A percentile compares a stretch with the other conserved stretches of the same genome.
phyloP scores from a whole-genome alignment of 1,139 yeast species.

The Taphrina populina region DNA sequence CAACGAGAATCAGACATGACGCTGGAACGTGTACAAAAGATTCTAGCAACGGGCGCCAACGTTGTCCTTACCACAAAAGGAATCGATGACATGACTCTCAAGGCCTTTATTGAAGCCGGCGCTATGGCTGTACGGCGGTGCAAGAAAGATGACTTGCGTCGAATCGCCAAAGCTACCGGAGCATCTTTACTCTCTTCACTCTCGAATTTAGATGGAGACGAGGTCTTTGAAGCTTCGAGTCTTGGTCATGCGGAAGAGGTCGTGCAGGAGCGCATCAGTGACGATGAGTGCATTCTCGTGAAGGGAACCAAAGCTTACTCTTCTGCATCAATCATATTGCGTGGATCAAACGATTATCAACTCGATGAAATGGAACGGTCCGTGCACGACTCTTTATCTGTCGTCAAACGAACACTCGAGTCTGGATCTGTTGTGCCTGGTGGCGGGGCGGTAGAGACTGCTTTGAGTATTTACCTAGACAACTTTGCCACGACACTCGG shows the following conservation, averaged over 20 bases:
- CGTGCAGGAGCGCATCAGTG: slow-evolving; percentile 84
- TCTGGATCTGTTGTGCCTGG: slow-evolving; percentile 96
- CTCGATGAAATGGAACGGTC: slow-evolving; percentile 99
- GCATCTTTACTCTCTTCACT: slow-evolving; percentile 84
- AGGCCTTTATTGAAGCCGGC: slow-evolving; percentile 91
- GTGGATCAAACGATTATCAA: slow-evolving; percentile 92
- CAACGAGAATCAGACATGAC: slow-evolving; percentile 91
- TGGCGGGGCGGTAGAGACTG: slow-evolving; percentile 98
- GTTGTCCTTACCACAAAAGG: slow-evolving; percentile 97
- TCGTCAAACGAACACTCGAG: slow-evolving; percentile 93
- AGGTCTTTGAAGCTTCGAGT: slow-evolving; percentile 82
- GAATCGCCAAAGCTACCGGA: slow-evolving; percentile 98
- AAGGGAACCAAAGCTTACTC: slow-evolving; percentile 94
- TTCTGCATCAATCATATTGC: slow-evolving; percentile 82
- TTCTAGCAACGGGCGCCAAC: slow-evolving; percentile 90
- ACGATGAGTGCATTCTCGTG: slow-evolving; percentile 93
- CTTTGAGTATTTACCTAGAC: slow-evolving; percentile 89
- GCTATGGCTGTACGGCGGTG: slow-evolving; percentile 98
- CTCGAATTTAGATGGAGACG: slow-evolving; percentile 96
- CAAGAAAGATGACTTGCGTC: slow-evolving; percentile 91
- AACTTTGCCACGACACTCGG: slow-evolving; percentile 96
- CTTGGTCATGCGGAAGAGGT: slow-evolving; percentile 93
- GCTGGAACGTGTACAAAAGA: slow-evolving; percentile 81
- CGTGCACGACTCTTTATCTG: slow-evolving; percentile 88
- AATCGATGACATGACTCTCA: slow-evolving; percentile 92